Base-by-base conservation (phyloP, 2,329 filamentous ascomycete genomes). In the Tolypocladium paradoxum region DNA sequence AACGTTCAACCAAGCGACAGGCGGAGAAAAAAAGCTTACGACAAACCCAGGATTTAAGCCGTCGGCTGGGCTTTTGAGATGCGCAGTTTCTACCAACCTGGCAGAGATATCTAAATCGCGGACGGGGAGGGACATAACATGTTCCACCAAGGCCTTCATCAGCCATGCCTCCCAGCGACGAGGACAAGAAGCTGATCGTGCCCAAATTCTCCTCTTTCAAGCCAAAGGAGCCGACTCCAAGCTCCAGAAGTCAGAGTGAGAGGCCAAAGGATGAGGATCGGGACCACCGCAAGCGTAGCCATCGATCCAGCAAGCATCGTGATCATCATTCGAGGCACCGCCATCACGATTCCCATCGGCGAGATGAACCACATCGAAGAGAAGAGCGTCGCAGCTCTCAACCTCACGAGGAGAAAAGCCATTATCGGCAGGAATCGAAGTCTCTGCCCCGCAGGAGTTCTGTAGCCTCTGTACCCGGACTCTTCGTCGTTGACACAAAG, bases 141-240 rank as follows among this genome's bases (percentile, higher is more conserved):
- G 49, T 12, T 11, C 18, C 27, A 11, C 29, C 27, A 3, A 31
- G 27, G 3, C 43, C 18, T 14, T 20, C n/a, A 53, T 51, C 31
- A 58, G 57, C 52, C 49, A 69, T 68, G 64, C 60, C 65, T 29
- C 55, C 54, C 45, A 60, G 60, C 47, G 61, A 63, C 46, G 59
- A 62, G 37, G 57, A 57, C 35, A 37, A 40, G 9, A 56, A 59
- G 12, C 40, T 63, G 33, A 64, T 59, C 18, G 59, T 61, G 6
- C 88, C 88, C 6, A 90, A 83, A 60, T 91, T 92, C 63, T 75
- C 81, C 22, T 91, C 87, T 57, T 92, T 91, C 72, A 84, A 79
- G 59, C 50, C 79, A 36, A 65, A 63, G 24, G 58, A 57, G 12
- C n/a, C 62, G 0, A 49, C 35, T 51, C 50, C 78, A 55, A 78